Evolutionary conservation across 2,329 filamentous ascomycete species (phyloP).

Genomic region (Botrytis galanthina): DNA sequence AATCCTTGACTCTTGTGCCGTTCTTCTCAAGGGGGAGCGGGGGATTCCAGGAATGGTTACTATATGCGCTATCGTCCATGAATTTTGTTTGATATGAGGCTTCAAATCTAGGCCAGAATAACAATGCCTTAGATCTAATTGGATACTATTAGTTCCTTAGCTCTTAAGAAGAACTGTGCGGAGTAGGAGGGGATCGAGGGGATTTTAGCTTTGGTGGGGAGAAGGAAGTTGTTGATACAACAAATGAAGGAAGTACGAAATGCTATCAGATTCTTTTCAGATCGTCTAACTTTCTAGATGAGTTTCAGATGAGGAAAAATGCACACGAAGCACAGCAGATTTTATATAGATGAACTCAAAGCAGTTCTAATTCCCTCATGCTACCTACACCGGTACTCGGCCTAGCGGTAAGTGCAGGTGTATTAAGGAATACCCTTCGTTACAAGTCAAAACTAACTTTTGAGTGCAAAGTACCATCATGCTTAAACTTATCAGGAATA

Average conservation of each 20-base stretch:
- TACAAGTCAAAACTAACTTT: neutral
- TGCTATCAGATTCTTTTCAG: neutral
- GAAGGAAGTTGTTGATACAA: neutral
- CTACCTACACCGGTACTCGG: neutral
- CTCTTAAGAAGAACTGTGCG: neutral
- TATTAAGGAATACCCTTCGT: neutral
- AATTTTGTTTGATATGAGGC: neutral
- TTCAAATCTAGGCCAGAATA: neutral
- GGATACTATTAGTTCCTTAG: neutral
- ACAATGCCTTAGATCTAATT: slow-evolving; percentile 2
- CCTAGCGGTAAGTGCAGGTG: neutral
- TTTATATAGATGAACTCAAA: neutral
- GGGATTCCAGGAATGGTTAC: neutral
- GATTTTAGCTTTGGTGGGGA: neutral
- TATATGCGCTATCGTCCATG: neutral
- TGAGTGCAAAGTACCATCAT: neutral
- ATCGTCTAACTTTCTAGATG: neutral
- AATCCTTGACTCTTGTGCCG: neutral
- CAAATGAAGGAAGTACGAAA: neutral
- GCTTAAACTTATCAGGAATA: neutral
- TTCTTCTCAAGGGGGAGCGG: neutral
- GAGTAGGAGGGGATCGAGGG: neutral
- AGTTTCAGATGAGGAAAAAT: neutral
- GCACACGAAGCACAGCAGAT: neutral
- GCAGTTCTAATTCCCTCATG: too few relatives aligned